A percentile compares a stretch with the other conserved stretches of the same genome.
These are phyloP conservation scores for Aspergillus sp. DNA, from an alignment of 2,329 filamentous ascomycete species.

Conservation along the genomic window DNA sequence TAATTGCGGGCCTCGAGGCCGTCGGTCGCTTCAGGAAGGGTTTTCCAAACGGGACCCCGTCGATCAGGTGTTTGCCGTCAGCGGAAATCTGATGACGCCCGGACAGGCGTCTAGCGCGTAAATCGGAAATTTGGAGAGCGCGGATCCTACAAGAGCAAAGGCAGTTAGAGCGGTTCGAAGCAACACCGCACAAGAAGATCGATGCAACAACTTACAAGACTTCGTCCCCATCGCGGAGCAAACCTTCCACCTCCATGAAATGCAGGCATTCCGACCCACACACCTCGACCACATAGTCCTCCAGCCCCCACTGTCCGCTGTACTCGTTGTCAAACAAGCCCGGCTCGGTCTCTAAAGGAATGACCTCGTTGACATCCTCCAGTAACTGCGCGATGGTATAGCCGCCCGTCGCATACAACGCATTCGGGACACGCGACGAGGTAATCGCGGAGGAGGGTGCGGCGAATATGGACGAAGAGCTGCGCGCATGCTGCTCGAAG, in stretches of 20 bases:
- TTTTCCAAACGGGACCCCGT: slow-evolving; percentile 80
- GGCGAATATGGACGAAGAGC: slow-evolving; percentile 17
- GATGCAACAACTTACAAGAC: slow-evolving; percentile 60
- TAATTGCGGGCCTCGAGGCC: slow-evolving; percentile 62
- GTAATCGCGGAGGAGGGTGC: slow-evolving; percentile 33
- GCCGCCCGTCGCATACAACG: slow-evolving; percentile 45
- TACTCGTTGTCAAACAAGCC: slow-evolving; percentile 28
- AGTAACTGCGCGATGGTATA: slow-evolving; percentile 74
- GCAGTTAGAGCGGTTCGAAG: neutral
- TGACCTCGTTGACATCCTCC: slow-evolving; percentile 71
- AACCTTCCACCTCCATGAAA: slow-evolving; percentile 67
- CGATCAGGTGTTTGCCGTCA: slow-evolving; percentile 77
- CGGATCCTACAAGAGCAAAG: slow-evolving; percentile 62
- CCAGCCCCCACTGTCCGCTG: slow-evolving; percentile 70
- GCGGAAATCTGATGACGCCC: slow-evolving; percentile 77
- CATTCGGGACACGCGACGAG: slow-evolving; percentile 33
- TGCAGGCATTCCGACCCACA: slow-evolving; percentile 84
- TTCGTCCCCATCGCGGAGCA: slow-evolving; percentile 80
- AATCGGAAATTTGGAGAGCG: slow-evolving; percentile 70
- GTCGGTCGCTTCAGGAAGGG: slow-evolving; percentile 60
- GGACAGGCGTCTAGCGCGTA: slow-evolving; percentile 67
- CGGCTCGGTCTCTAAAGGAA: slow-evolving; percentile 71
- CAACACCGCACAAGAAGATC: neutral
- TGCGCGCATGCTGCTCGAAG: slow-evolving; percentile 25
- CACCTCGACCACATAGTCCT: slow-evolving; percentile 85